A percentile compares a stretch with the other conserved stretches of the same genome.
phyloP scores from a whole-genome alignment of 2,329 filamentous ascomycete genomes.

The Hymenoscyphus scutula region DNA sequence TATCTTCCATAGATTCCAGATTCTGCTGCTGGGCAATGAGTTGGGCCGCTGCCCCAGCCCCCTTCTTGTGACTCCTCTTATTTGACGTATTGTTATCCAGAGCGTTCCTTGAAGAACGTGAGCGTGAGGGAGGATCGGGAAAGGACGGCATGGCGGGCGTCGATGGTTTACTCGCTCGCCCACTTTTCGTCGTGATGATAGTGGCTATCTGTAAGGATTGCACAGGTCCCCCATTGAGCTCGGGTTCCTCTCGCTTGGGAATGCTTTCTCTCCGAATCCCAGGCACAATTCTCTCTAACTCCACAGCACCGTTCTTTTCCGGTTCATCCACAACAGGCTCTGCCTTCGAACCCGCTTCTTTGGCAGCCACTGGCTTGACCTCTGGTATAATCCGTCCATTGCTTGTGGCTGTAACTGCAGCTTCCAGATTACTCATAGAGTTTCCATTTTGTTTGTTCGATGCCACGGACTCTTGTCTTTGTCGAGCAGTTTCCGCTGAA shows the following conservation, averaged over 20 bases:
- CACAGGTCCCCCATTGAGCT: conserved; percentile 43
- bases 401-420: conserved; percentile 29
- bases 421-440: conserved; percentile 35
- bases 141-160: conserved; percentile 61
- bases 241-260: conserved; percentile 50
- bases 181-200: conserved; percentile 56
- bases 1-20: conserved; percentile 47
- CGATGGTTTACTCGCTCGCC: conserved; percentile 64
- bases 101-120: conserved; percentile 51
- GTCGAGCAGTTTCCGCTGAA: conserved; percentile 52
- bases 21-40: conserved; percentile 33
- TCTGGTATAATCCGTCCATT: conserved; percentile 44
- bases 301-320: conserved; percentile 33
- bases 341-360: conserved; percentile 41
- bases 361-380: conserved; percentile 49
- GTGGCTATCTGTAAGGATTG: conserved; percentile 37
- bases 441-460: conserved; percentile 61
- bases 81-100: conserved; percentile 32
- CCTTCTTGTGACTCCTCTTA: conserved; percentile 62
- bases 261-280: conserved; percentile 44
- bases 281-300: conserved; percentile 27
- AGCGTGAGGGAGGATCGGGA: conserved; percentile 54
- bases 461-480: conserved; percentile 57
- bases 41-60: conserved; percentile 40
- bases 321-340: conserved; percentile 35